Conservation (phyloP, 2,329 filamentous ascomycete species). For the Xylariaceae sp. region DNA sequence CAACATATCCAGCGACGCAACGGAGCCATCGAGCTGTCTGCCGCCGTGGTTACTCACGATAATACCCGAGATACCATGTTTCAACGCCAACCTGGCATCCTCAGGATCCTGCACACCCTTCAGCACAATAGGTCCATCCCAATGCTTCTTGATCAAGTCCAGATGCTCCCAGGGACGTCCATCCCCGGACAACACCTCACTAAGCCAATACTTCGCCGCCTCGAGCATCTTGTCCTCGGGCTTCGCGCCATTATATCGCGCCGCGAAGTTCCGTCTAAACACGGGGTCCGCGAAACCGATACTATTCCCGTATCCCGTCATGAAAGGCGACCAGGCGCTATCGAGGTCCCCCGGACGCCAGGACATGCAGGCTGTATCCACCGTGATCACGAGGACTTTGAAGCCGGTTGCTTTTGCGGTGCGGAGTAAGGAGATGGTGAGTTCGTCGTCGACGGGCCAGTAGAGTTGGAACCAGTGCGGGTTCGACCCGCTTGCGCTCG, state of each 20-base stretch:
- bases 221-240: constrained; percentile 43
- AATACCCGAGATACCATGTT: constrained; percentile 33
- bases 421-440: constrained; percentile 58
- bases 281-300: constrained; percentile 64
- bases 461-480: constrained; percentile 70
- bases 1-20: constrained; percentile 51
- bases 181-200: constrained; percentile 26
- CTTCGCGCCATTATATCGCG: constrained; percentile 40
- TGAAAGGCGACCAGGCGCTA: constrained; percentile 55
- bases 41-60: constrained; percentile 55
- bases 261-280: constrained; percentile 53
- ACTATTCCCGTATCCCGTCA: constrained; percentile 52
- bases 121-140: constrained; percentile 30
- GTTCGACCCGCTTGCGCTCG: constrained; percentile 50
- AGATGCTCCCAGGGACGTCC: constrained; percentile 28
- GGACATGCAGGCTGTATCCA: constrained; percentile 64
- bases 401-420: constrained; percentile 59
- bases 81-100: constrained; percentile 25
- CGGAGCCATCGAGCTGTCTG: constrained; percentile 52
- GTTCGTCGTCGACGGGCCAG: constrained; percentile 61
- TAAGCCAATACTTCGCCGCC: constrained; percentile 27
- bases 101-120: constrained; percentile 33
- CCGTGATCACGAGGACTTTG: constrained; percentile 62
- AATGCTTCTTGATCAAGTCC: constrained; percentile 24
- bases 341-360: constrained; percentile 68